Base-by-base conservation (phyloP, 176 grass and related monocot species). In the Neostapfia colusana region DNA sequence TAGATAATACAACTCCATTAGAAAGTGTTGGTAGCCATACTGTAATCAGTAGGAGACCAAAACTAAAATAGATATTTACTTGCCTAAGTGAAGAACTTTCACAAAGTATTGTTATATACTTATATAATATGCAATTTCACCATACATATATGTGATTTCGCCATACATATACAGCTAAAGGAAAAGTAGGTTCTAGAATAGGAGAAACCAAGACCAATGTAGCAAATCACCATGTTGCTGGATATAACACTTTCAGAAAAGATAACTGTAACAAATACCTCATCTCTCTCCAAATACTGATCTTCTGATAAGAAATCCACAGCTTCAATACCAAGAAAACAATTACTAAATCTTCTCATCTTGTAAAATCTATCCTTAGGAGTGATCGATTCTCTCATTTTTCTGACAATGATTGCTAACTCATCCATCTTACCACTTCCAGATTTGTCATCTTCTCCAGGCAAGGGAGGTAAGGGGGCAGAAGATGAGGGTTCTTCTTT, bases 221-320 rank as follows among this genome's bases (percentile, higher is more conserved):
- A 65, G n/a, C 51, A 67, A 42, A 62, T 73, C 36, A 15, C 39
- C 26, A 81, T 66, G 75, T 77, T 43, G 65, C 37, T 57, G 56
- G 11, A 60, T 38, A 18, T 72, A 65, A 71, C 26, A 65, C 21
- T 8, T 65, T 26, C 35, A 77, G 48, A 84, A 72, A 49, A 62
- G 41, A 11, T 35, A 81, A 57, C 56, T 75, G 46, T 36, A 66
- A 42, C 53, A 44, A 54, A 25, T 73, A 97, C 93, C 93, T 97
- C 94, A 43, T 91, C 91, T 84, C 88, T 76, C 68, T 93, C 94
- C 53, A 97, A 80, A 83, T 93, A 97, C 40, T 97, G 91, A 86
- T 97, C 89, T 81, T 97, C 94, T 64, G 91, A 86, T 78, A 97
- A 75, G 73, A 97, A 97, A 85, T 97, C 91, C 40, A 93, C 94